These are phyloP conservation scores for Alternaria novae-zelandiae DNA, from an alignment of 2,329 filamentous ascomycete species.

Conservation along the genomic window DNA sequence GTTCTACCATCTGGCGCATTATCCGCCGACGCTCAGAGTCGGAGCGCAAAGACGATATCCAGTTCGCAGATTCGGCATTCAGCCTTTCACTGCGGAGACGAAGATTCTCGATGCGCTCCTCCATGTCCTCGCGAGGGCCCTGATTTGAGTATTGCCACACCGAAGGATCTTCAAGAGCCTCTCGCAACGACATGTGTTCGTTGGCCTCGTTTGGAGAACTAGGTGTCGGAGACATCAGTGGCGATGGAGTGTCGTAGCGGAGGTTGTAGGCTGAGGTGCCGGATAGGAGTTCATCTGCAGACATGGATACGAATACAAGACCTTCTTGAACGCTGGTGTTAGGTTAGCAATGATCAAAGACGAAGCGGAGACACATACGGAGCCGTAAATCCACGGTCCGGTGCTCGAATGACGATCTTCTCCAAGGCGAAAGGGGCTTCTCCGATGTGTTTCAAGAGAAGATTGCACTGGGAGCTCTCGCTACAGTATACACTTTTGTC, in stretches of 20 bases:
- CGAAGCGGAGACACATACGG: constrained; percentile 68
- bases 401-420: constrained; percentile 87
- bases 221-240: constrained; percentile 33
- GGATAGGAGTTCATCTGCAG: constrained; percentile 74
- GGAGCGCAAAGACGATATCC: constrained; percentile 17
- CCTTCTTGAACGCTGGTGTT: constrained; percentile 79
- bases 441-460: constrained; percentile 82
- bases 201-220: constrained; percentile 32
- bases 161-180: constrained; percentile 44
- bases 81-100: constrained; percentile 24
- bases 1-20: constrained; percentile 20
- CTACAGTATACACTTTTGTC: constrained; percentile 90
- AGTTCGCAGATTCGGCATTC: constrained; percentile 13
- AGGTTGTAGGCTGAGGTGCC: constrained; percentile 79
- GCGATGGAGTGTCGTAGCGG: constrained; percentile 55
- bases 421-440: constrained; percentile 81
- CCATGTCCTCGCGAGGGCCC: constrained; percentile 31
- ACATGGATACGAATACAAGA: constrained; percentile 90
- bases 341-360: constrained; percentile 40
- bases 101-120: constrained; percentile 36
- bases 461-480: constrained; percentile 84
- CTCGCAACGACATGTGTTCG: constrained; percentile 41
- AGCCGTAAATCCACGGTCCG: constrained; percentile 79
- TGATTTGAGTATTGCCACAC: constrained; percentile 40
- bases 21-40: constrained; percentile 18